Base-by-base conservation (phyloP, 1,139 yeast genomes). In the Chernovozyma aurita region DNA sequence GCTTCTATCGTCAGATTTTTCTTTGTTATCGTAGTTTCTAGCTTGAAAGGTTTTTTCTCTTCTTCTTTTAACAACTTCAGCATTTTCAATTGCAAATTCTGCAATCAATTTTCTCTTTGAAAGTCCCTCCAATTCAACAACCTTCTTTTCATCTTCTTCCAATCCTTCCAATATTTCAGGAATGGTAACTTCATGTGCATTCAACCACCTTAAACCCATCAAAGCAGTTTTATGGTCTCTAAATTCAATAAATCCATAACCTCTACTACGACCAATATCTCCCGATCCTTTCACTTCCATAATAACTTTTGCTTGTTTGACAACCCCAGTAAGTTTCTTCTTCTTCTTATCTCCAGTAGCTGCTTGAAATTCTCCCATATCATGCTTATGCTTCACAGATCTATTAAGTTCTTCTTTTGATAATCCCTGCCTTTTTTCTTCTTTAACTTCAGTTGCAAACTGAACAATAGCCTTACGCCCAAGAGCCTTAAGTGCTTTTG, bases 201-300 rank as follows among this genome's bases (percentile, higher is more conserved):
- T 92, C 58, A 92, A 73, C 96, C 97, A 94, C 68, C 99, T 78
- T 42, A 92, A 74, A 4, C 95, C 97, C 97, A 90, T 90, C 45
- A 92, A 73, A 1, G 99, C 98, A 43, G 85, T 62, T 59, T 85
- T 85, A 59, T 92, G 99, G 59, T 90, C 95, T 62, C 92, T 79
- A 60, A 75, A 88, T 62, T 94, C 98, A 37, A 92, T 64, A 69
- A 92, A 90, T 44, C 99, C 99, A 52, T 90, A 92, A 42, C 99
- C 98, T 67, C 97, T 80, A 57, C 94, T 82, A 63, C 98, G 77
- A 37, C 97, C 98, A 24, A 75, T 61, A 29, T 84, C 86, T 21
- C 95, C 95, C 12, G 94, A 73, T 2, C 88, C 95, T 57, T 90
- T 90, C 33, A 86, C 85, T 63, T 92, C 98, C 72, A 80, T 84